Conservation (phyloP, 345 rosid species). For the Melaleuca alternifolia region DNA sequence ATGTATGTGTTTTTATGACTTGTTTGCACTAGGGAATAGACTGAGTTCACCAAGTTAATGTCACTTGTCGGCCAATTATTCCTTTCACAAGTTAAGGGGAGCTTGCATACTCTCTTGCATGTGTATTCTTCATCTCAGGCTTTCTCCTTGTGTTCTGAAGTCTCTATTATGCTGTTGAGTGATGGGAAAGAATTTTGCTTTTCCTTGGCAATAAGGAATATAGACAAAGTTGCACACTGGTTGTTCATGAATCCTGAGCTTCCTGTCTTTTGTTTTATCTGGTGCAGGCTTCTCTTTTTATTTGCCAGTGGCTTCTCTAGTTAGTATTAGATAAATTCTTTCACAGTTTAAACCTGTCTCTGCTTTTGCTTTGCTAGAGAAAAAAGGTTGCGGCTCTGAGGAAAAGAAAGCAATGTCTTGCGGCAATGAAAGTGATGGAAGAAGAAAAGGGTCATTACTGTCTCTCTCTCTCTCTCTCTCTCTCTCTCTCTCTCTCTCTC, state of each 20-base stretch:
- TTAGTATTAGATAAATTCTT: background rate
- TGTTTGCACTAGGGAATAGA: background rate
- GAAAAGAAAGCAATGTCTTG: constrained; percentile 41
- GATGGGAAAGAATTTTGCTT: background rate
- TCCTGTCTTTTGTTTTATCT: background rate
- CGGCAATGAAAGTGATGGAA: constrained; percentile 38
- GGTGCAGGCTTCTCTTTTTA: background rate
- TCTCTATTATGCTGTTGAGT: background rate
- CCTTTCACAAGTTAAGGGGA: background rate
- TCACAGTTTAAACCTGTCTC: background rate
- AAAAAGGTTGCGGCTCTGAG: constrained; percentile 31
- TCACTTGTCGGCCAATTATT: background rate
- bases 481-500: background rate
- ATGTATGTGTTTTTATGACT: background rate
- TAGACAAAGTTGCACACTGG: background rate
- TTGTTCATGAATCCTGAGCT: background rate
- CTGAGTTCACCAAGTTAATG: background rate
- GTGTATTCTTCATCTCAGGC: background rate
- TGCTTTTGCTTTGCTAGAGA: constrained; percentile 29
- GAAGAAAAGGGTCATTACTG: constrained; percentile 41
- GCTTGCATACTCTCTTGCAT: background rate
- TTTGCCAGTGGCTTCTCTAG: background rate
- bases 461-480: background rate
- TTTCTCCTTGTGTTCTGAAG: background rate
- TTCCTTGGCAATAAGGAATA: background rate